Conservation (phyloP, 257 asterid genomes). For the Solanum virginianum region DNA sequence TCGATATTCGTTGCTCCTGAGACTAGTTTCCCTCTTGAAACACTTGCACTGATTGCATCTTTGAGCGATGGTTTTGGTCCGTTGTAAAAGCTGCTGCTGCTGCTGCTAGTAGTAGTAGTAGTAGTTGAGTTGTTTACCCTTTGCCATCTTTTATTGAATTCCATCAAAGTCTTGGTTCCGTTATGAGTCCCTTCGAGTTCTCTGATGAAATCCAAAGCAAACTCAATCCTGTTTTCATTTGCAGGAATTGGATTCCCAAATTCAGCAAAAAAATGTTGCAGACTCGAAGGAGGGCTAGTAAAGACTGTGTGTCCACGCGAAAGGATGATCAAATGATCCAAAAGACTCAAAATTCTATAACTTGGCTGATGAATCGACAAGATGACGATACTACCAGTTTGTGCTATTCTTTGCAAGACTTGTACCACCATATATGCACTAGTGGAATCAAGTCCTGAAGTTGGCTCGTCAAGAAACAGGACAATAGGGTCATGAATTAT, state of each 20-base stretch:
- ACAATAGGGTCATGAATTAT: slow-evolving; percentile 34
- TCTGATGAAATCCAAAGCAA: slow-evolving; percentile 24
- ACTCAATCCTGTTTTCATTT: slow-evolving; percentile 25
- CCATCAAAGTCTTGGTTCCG: slow-evolving; percentile 11
- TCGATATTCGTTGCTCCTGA: slow-evolving; percentile 11
- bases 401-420: slow-evolving; percentile 37
- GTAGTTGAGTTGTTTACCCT: not conserved
- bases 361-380: slow-evolving; percentile 49
- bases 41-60: slow-evolving; percentile 27
- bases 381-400: slow-evolving; percentile 44
- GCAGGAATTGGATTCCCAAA: slow-evolving; percentile 22
- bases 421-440: slow-evolving; percentile 53
- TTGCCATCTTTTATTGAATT: slow-evolving; percentile 22
- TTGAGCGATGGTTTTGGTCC: slow-evolving; percentile 13
- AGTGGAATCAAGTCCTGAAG: slow-evolving; percentile 66
- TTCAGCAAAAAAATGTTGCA: slow-evolving; percentile 17
- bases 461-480: slow-evolving; percentile 58
- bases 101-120: not conserved
- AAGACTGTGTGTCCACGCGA: slow-evolving; percentile 28
- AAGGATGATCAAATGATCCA: slow-evolving; percentile 25
- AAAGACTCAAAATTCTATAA: slow-evolving; percentile 15
- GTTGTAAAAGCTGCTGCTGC: not conserved
- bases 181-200: slow-evolving; percentile 19
- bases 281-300: slow-evolving; percentile 8
- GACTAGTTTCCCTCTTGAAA: slow-evolving; percentile 28